Evolutionary conservation across 2,329 filamentous ascomycete species (phyloP).

Genomic region (Calonectria ilicicola): DNA sequence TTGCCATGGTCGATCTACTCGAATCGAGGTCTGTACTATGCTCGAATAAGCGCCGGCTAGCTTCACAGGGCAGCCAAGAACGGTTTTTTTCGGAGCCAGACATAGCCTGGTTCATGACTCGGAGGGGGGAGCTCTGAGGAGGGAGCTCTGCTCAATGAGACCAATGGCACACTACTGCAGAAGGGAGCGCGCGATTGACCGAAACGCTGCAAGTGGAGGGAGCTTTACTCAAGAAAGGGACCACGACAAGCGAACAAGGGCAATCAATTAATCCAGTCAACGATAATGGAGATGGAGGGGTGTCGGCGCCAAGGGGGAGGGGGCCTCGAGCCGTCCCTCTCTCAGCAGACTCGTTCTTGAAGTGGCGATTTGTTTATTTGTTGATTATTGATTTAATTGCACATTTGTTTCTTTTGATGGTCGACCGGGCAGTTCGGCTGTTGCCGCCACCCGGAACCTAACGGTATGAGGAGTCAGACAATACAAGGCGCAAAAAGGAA

Average conservation of each 20-base stretch:
- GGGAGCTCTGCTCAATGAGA: neutral
- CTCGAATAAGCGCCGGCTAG: neutral
- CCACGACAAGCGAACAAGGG: neutral
- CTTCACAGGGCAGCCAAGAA: neutral
- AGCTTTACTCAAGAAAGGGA: neutral
- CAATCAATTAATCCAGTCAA: neutral
- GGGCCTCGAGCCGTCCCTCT: slow-evolving; percentile 23
- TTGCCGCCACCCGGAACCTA: slow-evolving; percentile 21
- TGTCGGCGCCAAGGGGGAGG: slow-evolving; percentile 4
- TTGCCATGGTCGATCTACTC: neutral
- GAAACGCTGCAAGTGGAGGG: neutral
- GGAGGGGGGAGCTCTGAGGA: neutral
- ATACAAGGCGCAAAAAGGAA: neutral
- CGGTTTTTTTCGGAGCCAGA: neutral
- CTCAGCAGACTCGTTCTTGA: neutral
- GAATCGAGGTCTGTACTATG: neutral
- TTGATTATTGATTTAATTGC: slow-evolving; percentile 3
- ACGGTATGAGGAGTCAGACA: slow-evolving; percentile 3
- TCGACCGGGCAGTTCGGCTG: slow-evolving; percentile 11
- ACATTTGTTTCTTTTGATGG: slow-evolving; percentile 5
- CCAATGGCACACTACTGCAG: slow-evolving; percentile 14
- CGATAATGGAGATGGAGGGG: neutral
- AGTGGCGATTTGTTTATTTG: slow-evolving; percentile 20
- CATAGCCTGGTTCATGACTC: slow-evolving; percentile 14
- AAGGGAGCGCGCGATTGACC: slow-evolving; percentile 10